A percentile compares a stretch with the other conserved stretches of the same genome.
Conservation (phyloP, 2,329 filamentous ascomycete genomes). For the Trichoderma sp. region DNA sequence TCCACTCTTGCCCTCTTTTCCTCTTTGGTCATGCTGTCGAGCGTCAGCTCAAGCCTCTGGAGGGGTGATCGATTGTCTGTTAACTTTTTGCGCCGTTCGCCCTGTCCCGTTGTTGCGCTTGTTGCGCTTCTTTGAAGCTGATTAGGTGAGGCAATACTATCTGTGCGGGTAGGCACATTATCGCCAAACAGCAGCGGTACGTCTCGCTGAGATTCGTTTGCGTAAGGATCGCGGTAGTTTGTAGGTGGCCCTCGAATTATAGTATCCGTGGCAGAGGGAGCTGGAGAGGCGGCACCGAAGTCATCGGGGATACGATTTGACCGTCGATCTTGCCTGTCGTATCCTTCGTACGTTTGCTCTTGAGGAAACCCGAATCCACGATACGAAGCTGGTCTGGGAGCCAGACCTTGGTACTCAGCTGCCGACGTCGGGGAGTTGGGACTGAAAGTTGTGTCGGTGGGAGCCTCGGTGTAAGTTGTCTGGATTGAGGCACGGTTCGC, state of each 20-base stretch:
- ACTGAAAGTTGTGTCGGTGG: conserved; percentile 57
- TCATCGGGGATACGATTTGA: conserved; percentile 33
- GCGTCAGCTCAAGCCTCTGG: conserved; percentile 86
- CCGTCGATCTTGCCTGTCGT: conserved; percentile 17
- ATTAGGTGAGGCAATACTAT: conserved; percentile 23
- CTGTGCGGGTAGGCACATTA: conserved; percentile 26
- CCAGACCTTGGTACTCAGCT: conserved; percentile 51
- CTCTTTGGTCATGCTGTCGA: conserved; percentile 92
- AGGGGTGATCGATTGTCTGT: conserved; percentile 84
- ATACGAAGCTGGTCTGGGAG: conserved; percentile 58
- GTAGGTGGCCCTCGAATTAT: conserved; percentile 55
- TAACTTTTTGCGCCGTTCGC: conserved; percentile 55
- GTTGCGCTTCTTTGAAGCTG: conserved; percentile 41
- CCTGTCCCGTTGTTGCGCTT: conserved; percentile 31
- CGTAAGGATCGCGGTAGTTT: conserved; percentile 52
- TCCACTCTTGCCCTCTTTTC: conserved; percentile 84
- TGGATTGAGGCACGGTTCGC: conserved; percentile 54
- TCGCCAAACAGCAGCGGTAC: conserved; percentile 21
- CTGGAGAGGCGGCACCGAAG: conserved; percentile 35
- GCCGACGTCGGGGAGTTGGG: conserved; percentile 55
- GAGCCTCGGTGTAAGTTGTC: conserved; percentile 53
- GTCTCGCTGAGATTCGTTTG: conserved; percentile 24
- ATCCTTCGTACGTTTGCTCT: conserved; percentile 38
- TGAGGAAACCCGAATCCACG: conserved; percentile 47
- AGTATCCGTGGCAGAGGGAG: conserved; percentile 56